These are phyloP conservation scores for Teratosphaeria zuluensis DNA, from an alignment of 2,329 filamentous ascomycete species.

Conservation along the genomic window DNA sequence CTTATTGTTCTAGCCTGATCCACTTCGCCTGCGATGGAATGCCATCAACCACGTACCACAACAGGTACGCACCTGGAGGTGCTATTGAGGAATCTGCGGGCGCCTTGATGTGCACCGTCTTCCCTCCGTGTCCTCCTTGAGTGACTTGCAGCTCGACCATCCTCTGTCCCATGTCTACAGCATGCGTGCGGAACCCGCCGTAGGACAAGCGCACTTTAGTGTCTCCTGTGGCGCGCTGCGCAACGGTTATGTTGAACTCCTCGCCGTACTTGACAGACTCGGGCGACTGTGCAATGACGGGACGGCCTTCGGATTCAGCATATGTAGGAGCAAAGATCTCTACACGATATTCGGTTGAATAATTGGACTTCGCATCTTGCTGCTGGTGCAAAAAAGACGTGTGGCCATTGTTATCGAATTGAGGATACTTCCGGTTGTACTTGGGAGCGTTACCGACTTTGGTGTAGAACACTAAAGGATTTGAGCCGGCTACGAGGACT, in stretches of 20 bases:
- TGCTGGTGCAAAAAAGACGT: neutral
- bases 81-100: neutral
- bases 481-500: constrained; percentile 49
- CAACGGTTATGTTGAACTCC: neutral
- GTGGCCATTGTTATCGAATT: neutral
- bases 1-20: neutral
- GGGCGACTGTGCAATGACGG: neutral
- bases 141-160: neutral
- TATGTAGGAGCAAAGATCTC: neutral
- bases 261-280: neutral
- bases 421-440: neutral
- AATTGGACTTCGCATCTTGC: neutral
- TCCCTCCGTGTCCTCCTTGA: neutral
- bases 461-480: constrained; percentile 32
- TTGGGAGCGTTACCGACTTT: neutral
- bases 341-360: neutral
- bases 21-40: neutral
- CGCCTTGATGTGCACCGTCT: neutral
- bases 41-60: neutral
- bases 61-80: neutral
- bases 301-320: neutral
- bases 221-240: neutral
- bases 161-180: neutral
- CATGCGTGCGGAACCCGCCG: neutral
- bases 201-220: neutral